Percentiles rank a stretch among this genome's conserved stretches.
These are phyloP conservation scores for Tylopilus sp. DNA, from an alignment of 1,284 basidiomycete genomes.

Conservation along the genomic window DNA sequence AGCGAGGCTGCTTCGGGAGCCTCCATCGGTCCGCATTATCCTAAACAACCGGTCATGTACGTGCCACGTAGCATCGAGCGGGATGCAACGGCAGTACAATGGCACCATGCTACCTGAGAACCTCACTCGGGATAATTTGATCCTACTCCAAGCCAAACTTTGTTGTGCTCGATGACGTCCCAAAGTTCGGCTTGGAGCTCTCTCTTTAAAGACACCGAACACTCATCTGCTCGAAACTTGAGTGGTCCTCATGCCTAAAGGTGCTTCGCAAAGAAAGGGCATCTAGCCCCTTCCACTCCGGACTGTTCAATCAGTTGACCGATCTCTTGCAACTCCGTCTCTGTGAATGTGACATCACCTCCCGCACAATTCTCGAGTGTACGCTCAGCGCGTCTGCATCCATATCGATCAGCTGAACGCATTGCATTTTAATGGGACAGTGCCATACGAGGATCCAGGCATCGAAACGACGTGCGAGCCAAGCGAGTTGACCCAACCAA, in stretches of 20 bases:
- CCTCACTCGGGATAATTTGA: neutral
- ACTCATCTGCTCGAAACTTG: neutral
- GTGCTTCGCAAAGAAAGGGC: slow-evolving; percentile 6
- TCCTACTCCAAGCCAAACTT: neutral
- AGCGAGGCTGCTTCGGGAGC: neutral
- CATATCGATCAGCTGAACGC: neutral
- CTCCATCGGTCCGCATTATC: neutral
- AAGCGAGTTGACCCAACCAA: slow-evolving; percentile 50
- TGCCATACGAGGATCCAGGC: slow-evolving; percentile 29
- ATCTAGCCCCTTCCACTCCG: slow-evolving; percentile 20
- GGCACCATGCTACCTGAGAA: neutral
- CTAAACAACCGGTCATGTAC: slow-evolving; percentile 12
- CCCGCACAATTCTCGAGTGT: slow-evolving; percentile 27
- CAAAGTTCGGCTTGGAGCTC: neutral
- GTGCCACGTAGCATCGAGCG: slow-evolving; percentile 3
- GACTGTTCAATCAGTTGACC: slow-evolving; percentile 10
- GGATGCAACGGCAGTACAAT: neutral
- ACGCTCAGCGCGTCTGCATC: slow-evolving; percentile 14
- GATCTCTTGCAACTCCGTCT: slow-evolving; percentile 22
- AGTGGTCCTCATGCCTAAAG: slow-evolving; percentile 20
- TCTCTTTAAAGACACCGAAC: neutral
- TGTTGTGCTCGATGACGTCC: neutral
- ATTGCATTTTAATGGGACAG: neutral
- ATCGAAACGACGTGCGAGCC: slow-evolving; percentile 28
- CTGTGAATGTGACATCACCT: slow-evolving; percentile 20